These are phyloP conservation scores for Ophiostoma novo-ulmi DNA, from an alignment of 2,329 filamentous ascomycete genomes.

Conservation along the genomic window DNA sequence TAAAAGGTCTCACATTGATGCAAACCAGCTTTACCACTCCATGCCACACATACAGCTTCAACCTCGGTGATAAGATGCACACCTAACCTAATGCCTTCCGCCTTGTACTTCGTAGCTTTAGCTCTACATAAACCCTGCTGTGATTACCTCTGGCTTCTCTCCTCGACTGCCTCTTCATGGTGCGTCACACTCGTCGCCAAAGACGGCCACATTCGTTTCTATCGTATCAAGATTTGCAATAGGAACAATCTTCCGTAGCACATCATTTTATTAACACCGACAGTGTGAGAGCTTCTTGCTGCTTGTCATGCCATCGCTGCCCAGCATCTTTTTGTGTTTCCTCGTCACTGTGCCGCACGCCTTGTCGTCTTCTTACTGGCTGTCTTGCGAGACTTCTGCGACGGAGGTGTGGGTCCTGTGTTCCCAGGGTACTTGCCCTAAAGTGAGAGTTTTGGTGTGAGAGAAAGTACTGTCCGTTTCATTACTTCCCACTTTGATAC, in stretches of 20 bases:
- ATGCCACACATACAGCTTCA: neutral
- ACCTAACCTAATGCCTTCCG: neutral
- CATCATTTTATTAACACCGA: neutral
- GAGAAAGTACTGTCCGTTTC: neutral
- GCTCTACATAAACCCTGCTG: neutral
- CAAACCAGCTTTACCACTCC: neutral
- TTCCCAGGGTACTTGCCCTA: neutral
- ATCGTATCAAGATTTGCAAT: neutral
- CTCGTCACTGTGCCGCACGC: constrained; percentile 5
- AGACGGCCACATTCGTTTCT: neutral
- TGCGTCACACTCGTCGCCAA: neutral
- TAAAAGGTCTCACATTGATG: neutral
- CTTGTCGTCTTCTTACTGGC: neutral
- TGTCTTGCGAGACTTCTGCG: neutral
- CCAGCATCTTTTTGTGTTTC: neutral
- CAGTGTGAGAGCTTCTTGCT: neutral
- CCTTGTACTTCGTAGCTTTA: neutral
- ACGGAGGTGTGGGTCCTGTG: neutral
- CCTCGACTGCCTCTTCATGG: neutral
- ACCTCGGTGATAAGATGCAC: neutral
- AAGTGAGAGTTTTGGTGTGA: too few relatives aligned
- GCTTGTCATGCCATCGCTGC: neutral
- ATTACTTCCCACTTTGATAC: neutral
- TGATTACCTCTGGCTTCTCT: neutral
- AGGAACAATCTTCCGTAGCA: neutral